Evolutionary conservation across 169 alveolate species (phyloP), one percentile per base, ranked within the genome.

Genomic region (Cryptosporidium sp.): DNA sequence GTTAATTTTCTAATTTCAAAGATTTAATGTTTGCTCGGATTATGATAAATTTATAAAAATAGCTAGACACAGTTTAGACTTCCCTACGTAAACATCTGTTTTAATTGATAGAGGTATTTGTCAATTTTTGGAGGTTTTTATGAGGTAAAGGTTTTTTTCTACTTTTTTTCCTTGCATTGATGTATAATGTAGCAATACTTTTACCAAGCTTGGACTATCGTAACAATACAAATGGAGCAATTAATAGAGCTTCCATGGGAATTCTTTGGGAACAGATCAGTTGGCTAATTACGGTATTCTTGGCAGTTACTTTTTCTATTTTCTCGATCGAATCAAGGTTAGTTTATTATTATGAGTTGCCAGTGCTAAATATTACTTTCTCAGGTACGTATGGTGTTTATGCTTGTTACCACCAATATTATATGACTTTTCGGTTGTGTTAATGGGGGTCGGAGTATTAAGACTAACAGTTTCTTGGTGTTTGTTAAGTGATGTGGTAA

Each of bases 111-210:
- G 14, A 65, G 23, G 26, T 0, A 65, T 21, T 16, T 23, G 33
- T 8, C 18, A 0, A 35, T 65, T 65, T 56, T 56, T 26, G 67
- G 39, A 56, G 67, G 37, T 10, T 2, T 56, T 56, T 56, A 23
- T 56, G 35, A n/a, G 14, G 16, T 10, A 56, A 21, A 56, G 37
- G 39, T 56, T 6, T 18, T 26, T 56, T 23, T 56, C 8, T 26
- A 26, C 35, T 10, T 56, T 23, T 56, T 56, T 56, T 56, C 67
- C 67, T 56, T 3, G 7, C 2, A 72, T 72, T 72, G 51, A 75
- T 75, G 86, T 75, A 75, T 75, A 75, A 75, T 75, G 86, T 75
- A 56, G 86, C 86, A 75, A 42, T 75, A 39, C 86, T 75, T 75
- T 37, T 75, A 56, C 86, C 86, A 37, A 75, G 86, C 60, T 75